Percentiles rank a stretch among this genome's conserved stretches.
Conservation (phyloP, 1,284 basidiomycete species). For the Apiotrichum porosum region DNA sequence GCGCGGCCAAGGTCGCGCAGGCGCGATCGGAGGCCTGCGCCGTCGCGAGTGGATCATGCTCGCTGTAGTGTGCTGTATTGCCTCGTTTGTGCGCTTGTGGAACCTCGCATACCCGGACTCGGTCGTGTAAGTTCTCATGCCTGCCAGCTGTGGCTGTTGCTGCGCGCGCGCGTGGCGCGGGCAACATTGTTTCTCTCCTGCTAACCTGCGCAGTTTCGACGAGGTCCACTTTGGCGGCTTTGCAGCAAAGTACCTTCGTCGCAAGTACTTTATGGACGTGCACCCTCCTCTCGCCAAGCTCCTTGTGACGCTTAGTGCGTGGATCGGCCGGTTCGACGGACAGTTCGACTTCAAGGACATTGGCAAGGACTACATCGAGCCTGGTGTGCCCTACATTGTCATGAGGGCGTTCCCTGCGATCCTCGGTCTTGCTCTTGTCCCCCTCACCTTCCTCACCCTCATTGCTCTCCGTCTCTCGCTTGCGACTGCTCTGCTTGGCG, state of each 20-base stretch:
- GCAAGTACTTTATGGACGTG: constrained; percentile 95
- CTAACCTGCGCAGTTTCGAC: constrained; percentile 66
- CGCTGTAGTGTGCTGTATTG: constrained; percentile 51
- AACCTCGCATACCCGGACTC: constrained; percentile 73
- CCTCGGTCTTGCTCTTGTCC: constrained; percentile 85
- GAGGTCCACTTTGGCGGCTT: constrained; percentile 98
- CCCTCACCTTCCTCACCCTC: constrained; percentile 87
- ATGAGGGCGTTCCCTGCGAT: constrained; percentile 90
- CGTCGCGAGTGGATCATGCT: constrained; percentile 42
- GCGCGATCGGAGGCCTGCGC: constrained; percentile 23
- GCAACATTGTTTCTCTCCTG: background rate
- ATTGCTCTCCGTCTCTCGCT: constrained; percentile 85
- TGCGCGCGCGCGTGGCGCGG: too few relatives aligned
- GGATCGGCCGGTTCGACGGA: constrained; percentile 85
- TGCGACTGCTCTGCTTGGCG: constrained; percentile 81
- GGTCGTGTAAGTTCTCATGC: constrained; percentile 67
- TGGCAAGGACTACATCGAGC: constrained; percentile 73
- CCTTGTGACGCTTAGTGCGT: constrained; percentile 84
- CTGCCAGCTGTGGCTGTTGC: background rate
- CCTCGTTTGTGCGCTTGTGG: constrained; percentile 68
- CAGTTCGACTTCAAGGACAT: constrained; percentile 97
- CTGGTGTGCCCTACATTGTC: constrained; percentile 83
- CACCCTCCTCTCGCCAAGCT: constrained; percentile 96
- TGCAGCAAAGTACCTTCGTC: constrained; percentile 78
- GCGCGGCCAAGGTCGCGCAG: constrained; percentile 15